Base-by-base conservation (phyloP, 371 early-diverging fungal species). In the Catenaria anguillulae region DNA sequence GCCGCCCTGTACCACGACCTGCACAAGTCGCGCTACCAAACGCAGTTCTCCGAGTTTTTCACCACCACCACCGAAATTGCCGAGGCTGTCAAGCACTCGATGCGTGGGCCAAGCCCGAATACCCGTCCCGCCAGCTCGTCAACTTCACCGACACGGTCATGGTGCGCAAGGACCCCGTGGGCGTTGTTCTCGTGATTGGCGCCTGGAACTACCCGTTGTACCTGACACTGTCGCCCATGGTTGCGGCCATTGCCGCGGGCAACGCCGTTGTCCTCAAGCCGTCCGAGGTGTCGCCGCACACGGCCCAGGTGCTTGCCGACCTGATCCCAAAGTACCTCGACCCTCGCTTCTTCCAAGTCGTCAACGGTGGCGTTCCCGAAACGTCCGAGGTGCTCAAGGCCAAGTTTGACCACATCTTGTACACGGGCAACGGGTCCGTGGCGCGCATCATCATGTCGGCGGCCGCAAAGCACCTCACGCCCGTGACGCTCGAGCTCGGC, bases 191-290 rank as follows among this genome's bases (percentile, higher is more conserved):
- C 15, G 67, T 79, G 69, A 76, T 83, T 64, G 70, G 75, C 6
- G 74, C 93, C 10, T 93, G 94, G 96, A 94, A 94, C 69, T 92
- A 86, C 67, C 92, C 89, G 31, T 64, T 90, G 42, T 76, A 83
- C 55, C 73, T 93, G 40, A 29, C 78, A 4, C 63, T 93, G n/a
- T 64, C 76, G 12, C 95, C 97, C 4, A 66, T 90, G 8, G 77
- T 80, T 29, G 86, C 88, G 36, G 92, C 92, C n/a, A 77, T 93
- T 66, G 92, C 90, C 26, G 90, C 90, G 1, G 96, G 97, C n/a
- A 89, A 89, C 73, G 83, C 84, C 17, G 88, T 79, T 34, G 69
- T 89, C 3, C 37, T 93, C 60, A 96, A 96, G 83, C 93, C 91
- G 13, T 90, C 92, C 4, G 96, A 97, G 73, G 72, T 92, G 2